Conservation (phyloP, 805 yeast species). For the Metschnikowia lochheadii region DNA sequence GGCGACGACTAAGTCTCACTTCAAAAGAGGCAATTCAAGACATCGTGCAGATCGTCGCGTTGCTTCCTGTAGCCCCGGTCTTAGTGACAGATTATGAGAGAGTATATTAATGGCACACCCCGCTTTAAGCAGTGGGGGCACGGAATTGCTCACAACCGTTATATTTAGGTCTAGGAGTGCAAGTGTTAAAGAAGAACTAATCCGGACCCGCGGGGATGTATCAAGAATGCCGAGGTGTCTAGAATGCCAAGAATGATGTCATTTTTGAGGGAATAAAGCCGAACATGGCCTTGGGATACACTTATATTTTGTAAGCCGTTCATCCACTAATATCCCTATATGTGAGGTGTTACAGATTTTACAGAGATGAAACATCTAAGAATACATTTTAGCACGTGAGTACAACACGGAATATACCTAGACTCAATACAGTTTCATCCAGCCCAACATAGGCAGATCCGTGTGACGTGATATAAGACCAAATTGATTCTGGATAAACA, state of each 20-base stretch:
- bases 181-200: neutral
- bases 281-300: neutral
- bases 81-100: neutral
- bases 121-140: neutral
- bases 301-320: neutral
- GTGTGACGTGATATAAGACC: too few species aligned
- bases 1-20: neutral
- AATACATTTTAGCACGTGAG: too few species aligned
- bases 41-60: neutral
- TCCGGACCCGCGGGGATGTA: neutral
- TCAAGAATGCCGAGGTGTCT: too few species aligned
- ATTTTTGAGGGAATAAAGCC: neutral
- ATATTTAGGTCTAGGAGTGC: neutral
- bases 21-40: neutral
- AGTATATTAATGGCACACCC: neutral
- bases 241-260: neutral
- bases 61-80: neutral
- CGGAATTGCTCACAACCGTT: neutral
- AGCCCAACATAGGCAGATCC: too few species aligned
- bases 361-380: too few species aligned
- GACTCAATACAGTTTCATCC: too few species aligned
- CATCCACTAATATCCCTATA: neutral
- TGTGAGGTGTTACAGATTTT: neutral
- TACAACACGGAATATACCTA: too few species aligned
- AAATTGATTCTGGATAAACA: too few species aligned